Conservation (phyloP, 2,329 filamentous ascomycete genomes). For the Epichloe uncinata region DNA sequence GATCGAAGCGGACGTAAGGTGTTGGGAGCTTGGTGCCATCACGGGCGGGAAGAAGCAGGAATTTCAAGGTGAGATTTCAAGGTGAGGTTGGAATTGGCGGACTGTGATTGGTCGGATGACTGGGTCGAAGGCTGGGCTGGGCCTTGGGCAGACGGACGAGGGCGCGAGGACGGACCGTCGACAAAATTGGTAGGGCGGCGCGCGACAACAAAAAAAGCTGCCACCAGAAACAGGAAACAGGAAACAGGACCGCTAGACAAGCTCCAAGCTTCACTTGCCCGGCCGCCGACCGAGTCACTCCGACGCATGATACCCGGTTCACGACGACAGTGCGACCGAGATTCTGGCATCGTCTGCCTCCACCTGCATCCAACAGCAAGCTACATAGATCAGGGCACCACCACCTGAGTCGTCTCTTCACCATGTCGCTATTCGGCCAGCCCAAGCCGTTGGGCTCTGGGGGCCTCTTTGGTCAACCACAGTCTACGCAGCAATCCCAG, state of each 20-base stretch:
- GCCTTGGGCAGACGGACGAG: conserved; percentile 7
- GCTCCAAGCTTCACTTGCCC: neutral
- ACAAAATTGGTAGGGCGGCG: conserved; percentile 1
- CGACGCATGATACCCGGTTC: neutral
- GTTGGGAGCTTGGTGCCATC: conserved; percentile 10
- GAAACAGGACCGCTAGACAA: neutral
- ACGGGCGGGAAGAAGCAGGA: neutral
- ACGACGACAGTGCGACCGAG: neutral
- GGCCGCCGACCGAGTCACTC: neutral
- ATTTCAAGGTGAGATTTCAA: conserved; percentile 26
- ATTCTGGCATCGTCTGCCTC: neutral
- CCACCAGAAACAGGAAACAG: neutral
- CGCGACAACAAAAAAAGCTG: conserved; percentile 5
- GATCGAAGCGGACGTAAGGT: conserved; percentile 15
- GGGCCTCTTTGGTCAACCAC: conserved; percentile 25
- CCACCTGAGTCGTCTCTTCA: neutral
- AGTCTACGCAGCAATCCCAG: conserved; percentile 20
- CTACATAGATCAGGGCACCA: conserved; percentile 3
- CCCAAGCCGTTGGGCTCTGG: conserved; percentile 20
- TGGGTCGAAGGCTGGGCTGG: conserved; percentile 18
- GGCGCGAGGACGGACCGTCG: neutral
- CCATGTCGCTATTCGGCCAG: conserved; percentile 28
- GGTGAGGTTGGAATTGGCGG: conserved; percentile 27
- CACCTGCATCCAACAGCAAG: neutral
- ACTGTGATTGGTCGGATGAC: conserved; percentile 21